Conservation (phyloP, 495 filamentous ascomycete species). For the Hypoxylon trugodes region DNA sequence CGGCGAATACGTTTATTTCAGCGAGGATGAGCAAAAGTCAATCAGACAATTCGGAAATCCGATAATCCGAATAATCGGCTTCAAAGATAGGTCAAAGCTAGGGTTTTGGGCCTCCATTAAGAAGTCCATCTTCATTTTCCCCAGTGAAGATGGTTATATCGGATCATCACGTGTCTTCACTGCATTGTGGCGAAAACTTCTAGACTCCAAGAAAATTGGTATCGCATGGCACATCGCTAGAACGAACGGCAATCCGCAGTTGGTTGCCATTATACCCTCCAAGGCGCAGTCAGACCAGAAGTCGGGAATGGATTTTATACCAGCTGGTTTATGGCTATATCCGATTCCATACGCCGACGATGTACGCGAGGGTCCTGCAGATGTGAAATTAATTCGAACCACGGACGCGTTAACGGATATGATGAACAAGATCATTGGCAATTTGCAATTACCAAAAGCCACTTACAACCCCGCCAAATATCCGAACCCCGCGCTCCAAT, state of each 20-base stretch:
- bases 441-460: conserved; percentile 89
- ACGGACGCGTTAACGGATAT: conserved; percentile 76
- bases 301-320: conserved; percentile 69
- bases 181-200: conserved; percentile 86
- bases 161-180: conserved; percentile 94
- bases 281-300: conserved; percentile 69
- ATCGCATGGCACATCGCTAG: conserved; percentile 91
- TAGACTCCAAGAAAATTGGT: conserved; percentile 77
- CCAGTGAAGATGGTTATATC: conserved; percentile 86
- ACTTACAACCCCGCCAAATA: conserved; percentile 85
- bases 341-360: conserved; percentile 93
- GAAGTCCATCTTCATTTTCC: conserved; percentile 92
- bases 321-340: conserved; percentile 88
- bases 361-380: conserved; percentile 73
- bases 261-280: conserved; percentile 84
- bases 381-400: conserved; percentile 59
- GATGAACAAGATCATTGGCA: conserved; percentile 83
- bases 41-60: conserved; percentile 81
- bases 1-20: conserved; percentile 87
- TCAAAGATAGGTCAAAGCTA: conserved; percentile 80
- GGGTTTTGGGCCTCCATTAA: conserved; percentile 87
- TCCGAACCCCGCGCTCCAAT: conserved; percentile 94
- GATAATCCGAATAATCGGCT: conserved; percentile 88
- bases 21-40: conserved; percentile 77
- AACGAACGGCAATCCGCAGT: conserved; percentile 74